A percentile compares a stretch with the other conserved stretches of the same genome.
These are phyloP conservation scores for Candida michaelii DNA, from an alignment of 805 yeast genomes.

Conservation along the genomic window DNA sequence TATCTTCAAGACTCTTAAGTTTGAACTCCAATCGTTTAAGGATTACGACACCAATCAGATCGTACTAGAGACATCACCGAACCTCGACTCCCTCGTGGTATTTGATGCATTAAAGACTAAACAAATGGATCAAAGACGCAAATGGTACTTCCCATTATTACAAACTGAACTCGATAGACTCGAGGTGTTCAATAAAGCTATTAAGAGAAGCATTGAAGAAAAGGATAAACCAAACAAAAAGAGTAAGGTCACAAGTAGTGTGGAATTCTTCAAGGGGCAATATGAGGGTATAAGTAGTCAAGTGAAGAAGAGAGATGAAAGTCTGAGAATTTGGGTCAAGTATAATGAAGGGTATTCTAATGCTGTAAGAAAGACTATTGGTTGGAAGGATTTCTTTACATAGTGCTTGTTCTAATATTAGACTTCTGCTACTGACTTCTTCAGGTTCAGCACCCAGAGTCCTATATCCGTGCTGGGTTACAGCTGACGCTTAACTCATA, in stretches of 20 bases:
- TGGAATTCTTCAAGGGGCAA: slow-evolving; percentile 39
- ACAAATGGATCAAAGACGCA: slow-evolving; percentile 28
- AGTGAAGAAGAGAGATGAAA: slow-evolving; percentile 37
- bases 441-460: no score
- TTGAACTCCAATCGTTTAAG: slow-evolving; percentile 37
- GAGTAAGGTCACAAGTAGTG: slow-evolving; percentile 28
- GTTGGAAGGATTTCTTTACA: slow-evolving; percentile 73
- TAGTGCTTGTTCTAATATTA: no score
- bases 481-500: no score
- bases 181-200: slow-evolving; percentile 9
- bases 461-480: no score
- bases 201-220: slow-evolving; percentile 6
- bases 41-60: slow-evolving; percentile 33
- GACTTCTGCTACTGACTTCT: no score
- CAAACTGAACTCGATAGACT: slow-evolving; percentile 32
- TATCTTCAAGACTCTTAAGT: slow-evolving; percentile 38
- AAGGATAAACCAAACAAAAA: slow-evolving; percentile 18
- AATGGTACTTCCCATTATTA: slow-evolving; percentile 37
- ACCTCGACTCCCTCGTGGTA: slow-evolving; percentile 32
- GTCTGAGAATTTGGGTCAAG: slow-evolving; percentile 68
- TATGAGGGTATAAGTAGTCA: slow-evolving; percentile 36
- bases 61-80: slow-evolving; percentile 31
- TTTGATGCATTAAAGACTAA: slow-evolving; percentile 22
- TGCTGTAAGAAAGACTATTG: slow-evolving; percentile 82
- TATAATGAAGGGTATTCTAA: slow-evolving; percentile 89